Evolutionary conservation across 345 rosid species (phyloP).

Genomic region (Eutrema japonicum): DNA sequence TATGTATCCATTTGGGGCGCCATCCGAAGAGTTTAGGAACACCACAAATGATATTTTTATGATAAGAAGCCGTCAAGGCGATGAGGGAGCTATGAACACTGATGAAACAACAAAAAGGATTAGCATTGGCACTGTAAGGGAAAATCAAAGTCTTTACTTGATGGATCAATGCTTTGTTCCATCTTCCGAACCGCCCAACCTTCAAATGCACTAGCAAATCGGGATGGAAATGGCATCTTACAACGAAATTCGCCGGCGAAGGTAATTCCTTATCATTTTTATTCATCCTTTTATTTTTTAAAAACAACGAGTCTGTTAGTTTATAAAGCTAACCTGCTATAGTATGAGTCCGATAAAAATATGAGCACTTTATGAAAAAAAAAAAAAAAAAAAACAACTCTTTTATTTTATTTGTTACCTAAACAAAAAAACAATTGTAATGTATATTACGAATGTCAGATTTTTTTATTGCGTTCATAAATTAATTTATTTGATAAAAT

Average conservation of each 20-base stretch:
- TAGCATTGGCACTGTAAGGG: neutral
- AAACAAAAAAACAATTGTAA: too few relatives aligned
- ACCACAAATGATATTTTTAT: neutral
- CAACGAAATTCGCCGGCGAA: neutral
- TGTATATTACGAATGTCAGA: too few relatives aligned
- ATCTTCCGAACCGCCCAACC: neutral
- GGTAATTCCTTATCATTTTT: too few relatives aligned
- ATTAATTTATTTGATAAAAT: too few relatives aligned
- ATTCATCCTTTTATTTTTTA: too few relatives aligned
- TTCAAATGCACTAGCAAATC: neutral
- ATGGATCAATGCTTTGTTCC: conserved; percentile 20
- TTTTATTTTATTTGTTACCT: too few relatives aligned
- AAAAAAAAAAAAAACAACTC: too few relatives aligned
- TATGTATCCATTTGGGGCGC: neutral
- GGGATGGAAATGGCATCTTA: neutral
- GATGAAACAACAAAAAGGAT: neutral
- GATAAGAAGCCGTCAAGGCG: neutral
- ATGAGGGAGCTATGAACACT: neutral
- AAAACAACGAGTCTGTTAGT: too few relatives aligned
- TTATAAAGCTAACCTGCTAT: too few relatives aligned
- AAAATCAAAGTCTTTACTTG: conserved; percentile 12
- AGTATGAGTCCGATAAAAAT: too few relatives aligned
- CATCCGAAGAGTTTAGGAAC: neutral
- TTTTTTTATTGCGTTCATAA: too few relatives aligned
- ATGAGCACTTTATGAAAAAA: too few relatives aligned